These are phyloP conservation scores for Vigna mungo DNA, from an alignment of 306 rosid genomes.

Conservation along the genomic window DNA sequence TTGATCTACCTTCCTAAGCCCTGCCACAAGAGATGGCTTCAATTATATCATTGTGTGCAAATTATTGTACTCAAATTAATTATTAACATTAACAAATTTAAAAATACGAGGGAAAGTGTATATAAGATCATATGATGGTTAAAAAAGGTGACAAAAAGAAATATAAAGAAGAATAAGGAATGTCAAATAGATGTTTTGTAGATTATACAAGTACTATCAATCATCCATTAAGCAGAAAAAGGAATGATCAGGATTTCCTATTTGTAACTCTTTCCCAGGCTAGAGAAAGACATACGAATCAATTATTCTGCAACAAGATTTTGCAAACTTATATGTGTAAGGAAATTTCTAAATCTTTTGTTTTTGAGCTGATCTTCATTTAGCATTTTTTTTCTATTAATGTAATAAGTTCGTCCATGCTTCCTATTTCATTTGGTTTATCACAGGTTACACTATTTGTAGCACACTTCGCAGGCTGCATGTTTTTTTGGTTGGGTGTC, in stretches of 20 bases:
- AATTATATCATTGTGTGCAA: no score
- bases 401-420: constrained; percentile 10
- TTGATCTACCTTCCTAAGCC: no score
- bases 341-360: constrained; percentile 43
- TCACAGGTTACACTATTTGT: constrained; percentile 79
- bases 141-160: no score
- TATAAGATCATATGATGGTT: no score
- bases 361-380: not conserved
- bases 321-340: constrained; percentile 75
- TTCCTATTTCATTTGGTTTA: constrained; percentile 36
- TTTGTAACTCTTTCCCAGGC: constrained; percentile 54
- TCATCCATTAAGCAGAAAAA: not conserved
- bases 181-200: not conserved
- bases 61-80: not conserved
- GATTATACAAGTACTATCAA: not conserved
- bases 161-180: no score
- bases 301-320: constrained; percentile 75
- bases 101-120: no score
- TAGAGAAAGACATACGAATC: constrained; percentile 86
- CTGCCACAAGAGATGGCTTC: no score
- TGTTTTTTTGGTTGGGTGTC: constrained; percentile 79
- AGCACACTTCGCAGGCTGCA: constrained; percentile 88
- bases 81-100: not conserved
- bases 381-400: not conserved
- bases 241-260: not conserved